Evolutionary conservation across 2,329 filamentous ascomycete species (phyloP).

Genomic region (Neonectria coccinea): DNA sequence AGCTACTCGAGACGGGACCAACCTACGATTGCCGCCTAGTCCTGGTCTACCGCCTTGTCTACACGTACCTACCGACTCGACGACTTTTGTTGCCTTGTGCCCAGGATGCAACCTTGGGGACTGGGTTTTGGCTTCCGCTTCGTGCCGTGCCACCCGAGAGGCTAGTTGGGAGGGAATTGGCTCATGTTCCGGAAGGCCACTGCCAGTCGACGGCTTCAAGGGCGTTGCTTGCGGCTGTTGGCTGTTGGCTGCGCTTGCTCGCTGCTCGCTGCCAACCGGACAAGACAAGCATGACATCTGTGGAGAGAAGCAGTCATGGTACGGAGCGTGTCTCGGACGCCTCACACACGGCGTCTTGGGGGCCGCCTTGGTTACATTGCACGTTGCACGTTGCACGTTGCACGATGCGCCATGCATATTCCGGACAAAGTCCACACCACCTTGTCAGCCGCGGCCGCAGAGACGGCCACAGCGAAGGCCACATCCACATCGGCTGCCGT

Average conservation of each 20-base stretch:
- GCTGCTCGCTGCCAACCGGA: background rate
- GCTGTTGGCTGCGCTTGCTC: too few species aligned
- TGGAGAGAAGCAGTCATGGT: background rate
- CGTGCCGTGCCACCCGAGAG: slow-evolving; percentile 51
- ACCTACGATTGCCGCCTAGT: slow-evolving; percentile 25
- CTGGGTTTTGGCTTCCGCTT: slow-evolving; percentile 46
- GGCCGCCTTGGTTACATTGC: slow-evolving; percentile 29
- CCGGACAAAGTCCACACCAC: slow-evolving; percentile 25
- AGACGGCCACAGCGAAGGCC: background rate
- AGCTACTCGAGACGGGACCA: slow-evolving; percentile 28
- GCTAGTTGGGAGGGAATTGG: slow-evolving; percentile 9
- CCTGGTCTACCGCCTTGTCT: slow-evolving; percentile 13
- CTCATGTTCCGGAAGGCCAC: slow-evolving; percentile 13
- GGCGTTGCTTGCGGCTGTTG: background rate
- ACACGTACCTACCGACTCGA: background rate
- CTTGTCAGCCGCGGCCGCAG: slow-evolving; percentile 29
- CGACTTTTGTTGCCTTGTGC: background rate
- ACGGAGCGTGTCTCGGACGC: slow-evolving; percentile 6
- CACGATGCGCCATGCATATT: background rate
- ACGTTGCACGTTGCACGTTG: background rate
- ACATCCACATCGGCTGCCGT: slow-evolving; percentile 34
- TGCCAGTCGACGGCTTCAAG: slow-evolving; percentile 3
- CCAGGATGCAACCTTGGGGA: slow-evolving; percentile 26
- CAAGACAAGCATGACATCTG: background rate
- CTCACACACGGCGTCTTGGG: slow-evolving; percentile 31